Conservation (phyloP, 768 basidiomycete species). For the Lactifluus echinatus region DNA sequence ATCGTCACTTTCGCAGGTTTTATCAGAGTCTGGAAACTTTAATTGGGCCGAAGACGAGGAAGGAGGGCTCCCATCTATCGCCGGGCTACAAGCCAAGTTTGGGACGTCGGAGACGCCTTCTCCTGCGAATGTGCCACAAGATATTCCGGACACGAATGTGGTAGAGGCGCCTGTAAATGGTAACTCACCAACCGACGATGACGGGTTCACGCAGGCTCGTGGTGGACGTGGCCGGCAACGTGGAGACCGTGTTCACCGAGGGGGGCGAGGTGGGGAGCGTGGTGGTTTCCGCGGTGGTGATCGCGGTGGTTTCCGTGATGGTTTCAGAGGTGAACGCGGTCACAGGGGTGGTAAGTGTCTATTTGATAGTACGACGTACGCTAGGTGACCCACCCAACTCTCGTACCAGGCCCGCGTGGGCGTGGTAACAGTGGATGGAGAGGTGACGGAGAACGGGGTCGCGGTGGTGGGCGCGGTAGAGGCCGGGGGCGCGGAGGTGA, state of each 20-base stretch:
- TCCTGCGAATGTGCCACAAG: constrained; percentile 29
- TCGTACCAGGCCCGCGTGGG: constrained; percentile 18
- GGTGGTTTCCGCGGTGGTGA: constrained; percentile 12
- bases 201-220: constrained; percentile 42
- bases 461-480: constrained; percentile 26
- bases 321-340: constrained; percentile 27
- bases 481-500: constrained; percentile 27
- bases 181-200: constrained; percentile 38
- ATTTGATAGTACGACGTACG: neutral
- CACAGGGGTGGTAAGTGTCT: constrained; percentile 20
- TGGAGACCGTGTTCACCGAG: constrained; percentile 13
- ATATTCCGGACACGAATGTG: constrained; percentile 24
- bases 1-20: constrained; percentile 6
- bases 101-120: constrained; percentile 46
- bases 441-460: constrained; percentile 23
- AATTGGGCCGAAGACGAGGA: constrained; percentile 86
- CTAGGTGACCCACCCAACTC: neutral
- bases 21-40: constrained; percentile 33
- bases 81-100: constrained; percentile 66
- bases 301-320: constrained; percentile 39
- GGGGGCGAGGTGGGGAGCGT: constrained; percentile 19
- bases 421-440: constrained; percentile 28
- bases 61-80: constrained; percentile 67
- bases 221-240: constrained; percentile 19
- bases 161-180: constrained; percentile 23